Evolutionary conservation across 306 rosid genomes (phyloP), one percentile per base, ranked within the genome.

Genomic region (Phaseolus lunatus): DNA sequence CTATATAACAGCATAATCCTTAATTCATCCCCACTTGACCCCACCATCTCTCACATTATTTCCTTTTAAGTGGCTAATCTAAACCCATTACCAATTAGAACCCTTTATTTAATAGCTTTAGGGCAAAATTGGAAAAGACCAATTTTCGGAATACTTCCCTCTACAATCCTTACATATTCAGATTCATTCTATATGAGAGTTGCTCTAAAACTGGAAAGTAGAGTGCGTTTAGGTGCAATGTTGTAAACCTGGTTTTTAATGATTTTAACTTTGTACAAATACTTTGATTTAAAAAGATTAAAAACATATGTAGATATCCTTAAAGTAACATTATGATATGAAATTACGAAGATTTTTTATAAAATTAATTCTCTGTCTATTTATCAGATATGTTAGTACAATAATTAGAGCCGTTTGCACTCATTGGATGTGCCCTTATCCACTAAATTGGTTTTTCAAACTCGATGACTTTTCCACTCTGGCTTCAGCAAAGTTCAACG

Each of bases 21-120:
- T 41, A 23, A 15, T 39, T 35, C 62, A 20, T 54, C 39, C 27
- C 39, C 78, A 57, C n/a, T 72, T 56, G 67, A 73, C 56, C 23
- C 23, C 41, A 56, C 43, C 5, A 71, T 31, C 23, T 12, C 63
- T 50, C 9, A 20, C 20, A 35, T 22, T 12, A 14, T 19, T 35
- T 54, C 39, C 41, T 73, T 50, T 54, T 2, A 37, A 56, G 56
- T 41, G 41, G 56, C 68, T 57, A 33, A 41, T 56, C 41, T 56
- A 43, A 58, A 43, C 45, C 13, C 13, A 44, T 26, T 24, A 56
- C 4, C 15, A 41, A 8, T 57, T 39, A 10, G 9, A 72, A 27
- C 31, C 61, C 44, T n/a, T 41, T 12, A 7, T 12, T 50, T 19
- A 35, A 10, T 54, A 7, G 65, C 52, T 53, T 20, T 53, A 23